Evolutionary conservation across 768 basidiomycete species (phyloP).

Genomic region (Lentinula boryana): DNA sequence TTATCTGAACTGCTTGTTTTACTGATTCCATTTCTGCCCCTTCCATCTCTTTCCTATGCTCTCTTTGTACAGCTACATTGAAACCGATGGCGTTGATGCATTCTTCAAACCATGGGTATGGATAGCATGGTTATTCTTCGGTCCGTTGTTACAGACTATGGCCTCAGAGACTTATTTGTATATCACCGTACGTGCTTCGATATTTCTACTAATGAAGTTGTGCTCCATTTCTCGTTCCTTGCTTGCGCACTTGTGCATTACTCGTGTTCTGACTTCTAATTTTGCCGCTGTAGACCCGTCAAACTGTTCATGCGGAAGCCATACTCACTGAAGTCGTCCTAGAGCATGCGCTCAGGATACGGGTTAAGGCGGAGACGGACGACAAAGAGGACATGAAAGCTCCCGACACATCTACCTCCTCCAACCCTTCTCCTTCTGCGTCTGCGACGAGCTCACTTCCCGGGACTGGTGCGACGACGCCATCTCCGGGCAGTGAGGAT

Average conservation of each 20-base stretch:
- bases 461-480: not conserved
- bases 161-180: constrained; percentile 50
- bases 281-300: constrained; percentile 28
- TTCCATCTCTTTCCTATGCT: not conserved
- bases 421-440: not conserved
- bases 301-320: constrained; percentile 36
- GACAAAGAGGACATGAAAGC: not conserved
- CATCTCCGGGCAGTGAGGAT: not conserved
- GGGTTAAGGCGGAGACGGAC: constrained; percentile 43
- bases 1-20: too few relatives aligned
- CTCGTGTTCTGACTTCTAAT: too few relatives aligned
- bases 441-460: not conserved
- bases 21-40: not conserved
- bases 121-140: constrained; percentile 46
- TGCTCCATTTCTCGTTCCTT: not conserved
- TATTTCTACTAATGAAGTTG: not conserved
- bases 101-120: constrained; percentile 63
- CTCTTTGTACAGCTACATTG: constrained; percentile 42
- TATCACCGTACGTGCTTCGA: constrained; percentile 33
- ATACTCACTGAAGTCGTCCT: constrained; percentile 36
- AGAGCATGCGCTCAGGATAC: constrained; percentile 50
- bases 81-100: constrained; percentile 42
- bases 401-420: not conserved
- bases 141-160: constrained; percentile 36
- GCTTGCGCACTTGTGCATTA: too few relatives aligned